A percentile compares a stretch with the other conserved stretches of the same genome.
phyloP scores from a whole-genome alignment of 73 alveolate species.

The Paramecium octaurelia region DNA sequence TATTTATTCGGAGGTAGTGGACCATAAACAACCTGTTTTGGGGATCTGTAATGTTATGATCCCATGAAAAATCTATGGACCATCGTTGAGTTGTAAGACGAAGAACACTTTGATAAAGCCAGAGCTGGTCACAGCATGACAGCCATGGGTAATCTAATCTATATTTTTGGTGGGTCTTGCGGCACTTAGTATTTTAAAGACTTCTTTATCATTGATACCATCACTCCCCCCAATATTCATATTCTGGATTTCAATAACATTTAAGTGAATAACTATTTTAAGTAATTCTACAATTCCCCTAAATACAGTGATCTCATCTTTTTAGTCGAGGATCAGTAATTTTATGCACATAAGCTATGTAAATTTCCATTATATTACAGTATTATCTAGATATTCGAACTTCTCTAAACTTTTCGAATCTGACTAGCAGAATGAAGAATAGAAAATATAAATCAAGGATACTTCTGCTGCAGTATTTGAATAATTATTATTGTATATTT shows the following conservation, averaged over 20 bases:
- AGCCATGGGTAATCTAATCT: slow-evolving; percentile 63
- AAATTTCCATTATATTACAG: neutral
- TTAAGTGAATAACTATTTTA: slow-evolving; percentile 42
- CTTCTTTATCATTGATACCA: slow-evolving; percentile 73
- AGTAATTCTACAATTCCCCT: slow-evolving; percentile 64
- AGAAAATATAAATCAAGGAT: slow-evolving; percentile 62
- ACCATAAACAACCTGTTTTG: slow-evolving; percentile 82
- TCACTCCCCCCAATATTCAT: slow-evolving; percentile 75
- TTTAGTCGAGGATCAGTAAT: slow-evolving; percentile 67
- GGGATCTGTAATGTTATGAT: slow-evolving; percentile 78
- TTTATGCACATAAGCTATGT: slow-evolving; percentile 83
- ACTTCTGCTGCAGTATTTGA: slow-evolving; percentile 68
- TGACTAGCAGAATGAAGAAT: slow-evolving; percentile 69
- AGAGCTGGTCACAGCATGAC: slow-evolving; percentile 91
- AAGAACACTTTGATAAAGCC: slow-evolving; percentile 70
- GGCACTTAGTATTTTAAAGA: slow-evolving; percentile 78
- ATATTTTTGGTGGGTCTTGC: slow-evolving; percentile 88
- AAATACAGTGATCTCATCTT: slow-evolving; percentile 79
- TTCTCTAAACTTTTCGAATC: slow-evolving; percentile 65
- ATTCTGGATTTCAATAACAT: slow-evolving; percentile 29
- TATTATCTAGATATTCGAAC: slow-evolving; percentile 71
- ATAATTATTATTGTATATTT: slow-evolving; percentile 64
- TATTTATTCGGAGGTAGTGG: slow-evolving; percentile 92
- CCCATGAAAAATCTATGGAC: slow-evolving; percentile 69
- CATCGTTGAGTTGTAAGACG: slow-evolving; percentile 55